These are phyloP conservation scores for Cocos nucifera DNA, from an alignment of 176 grass and related monocot species.

Conservation along the genomic window DNA sequence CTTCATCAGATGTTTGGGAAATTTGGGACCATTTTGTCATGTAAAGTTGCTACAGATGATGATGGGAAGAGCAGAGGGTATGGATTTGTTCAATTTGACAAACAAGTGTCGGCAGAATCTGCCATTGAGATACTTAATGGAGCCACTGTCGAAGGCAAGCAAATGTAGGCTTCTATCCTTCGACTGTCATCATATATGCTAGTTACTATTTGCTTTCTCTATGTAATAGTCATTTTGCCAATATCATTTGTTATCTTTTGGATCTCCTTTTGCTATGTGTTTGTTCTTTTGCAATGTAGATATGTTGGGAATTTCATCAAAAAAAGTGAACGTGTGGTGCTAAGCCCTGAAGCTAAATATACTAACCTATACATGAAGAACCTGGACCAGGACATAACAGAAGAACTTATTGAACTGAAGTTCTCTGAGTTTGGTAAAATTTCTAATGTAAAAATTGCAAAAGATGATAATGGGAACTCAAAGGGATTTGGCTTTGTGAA, in stretches of 20 bases:
- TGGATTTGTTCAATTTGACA: constrained; percentile 73
- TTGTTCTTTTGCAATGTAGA: constrained; percentile 12
- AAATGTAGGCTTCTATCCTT: constrained; percentile 35
- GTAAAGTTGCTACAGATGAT: constrained; percentile 62
- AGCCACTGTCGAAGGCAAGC: constrained; percentile 26
- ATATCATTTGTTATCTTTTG: background rate
- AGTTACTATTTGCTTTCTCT: background rate
- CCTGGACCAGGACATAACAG: constrained; percentile 66
- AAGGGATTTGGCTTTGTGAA: constrained; percentile 78
- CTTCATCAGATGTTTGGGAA: constrained; percentile 62
- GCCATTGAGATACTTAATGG: constrained; percentile 58
- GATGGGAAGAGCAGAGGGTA: constrained; percentile 49
- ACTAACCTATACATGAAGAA: constrained; percentile 95
- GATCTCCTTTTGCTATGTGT: background rate
- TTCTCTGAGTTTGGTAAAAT: constrained; percentile 63
- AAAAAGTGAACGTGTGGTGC: constrained; percentile 38
- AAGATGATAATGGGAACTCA: constrained; percentile 47
- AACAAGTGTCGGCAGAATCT: constrained; percentile 34
- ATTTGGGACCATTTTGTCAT: constrained; percentile 68
- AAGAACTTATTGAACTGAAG: constrained; percentile 59
- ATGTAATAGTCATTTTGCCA: too few species aligned
- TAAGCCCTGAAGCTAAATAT: constrained; percentile 42
- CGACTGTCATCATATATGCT: background rate
- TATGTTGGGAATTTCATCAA: constrained; percentile 67
- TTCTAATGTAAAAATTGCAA: constrained; percentile 53